A percentile compares a stretch with the other conserved stretches of the same genome.
Conservation (phyloP, 495 filamentous ascomycete species). For the Margaritispora aquatica region DNA sequence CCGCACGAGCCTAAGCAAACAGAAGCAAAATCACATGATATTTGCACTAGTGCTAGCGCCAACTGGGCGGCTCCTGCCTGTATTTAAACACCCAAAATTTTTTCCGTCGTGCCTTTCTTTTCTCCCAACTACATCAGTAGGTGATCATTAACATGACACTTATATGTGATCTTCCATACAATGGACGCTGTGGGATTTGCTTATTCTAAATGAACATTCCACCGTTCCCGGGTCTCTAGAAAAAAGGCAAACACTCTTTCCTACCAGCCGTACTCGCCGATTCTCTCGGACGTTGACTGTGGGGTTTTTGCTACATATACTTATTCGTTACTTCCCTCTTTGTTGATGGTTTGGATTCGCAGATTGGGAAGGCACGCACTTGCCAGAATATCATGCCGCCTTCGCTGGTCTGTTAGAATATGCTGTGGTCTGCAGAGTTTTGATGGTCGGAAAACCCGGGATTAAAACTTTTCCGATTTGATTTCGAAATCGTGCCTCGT, state of each 20-base stretch:
- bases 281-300: conserved; percentile 44
- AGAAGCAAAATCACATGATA: not conserved
- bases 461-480: too few species aligned
- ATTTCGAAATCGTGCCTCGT: too few species aligned
- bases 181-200: conserved; percentile 51
- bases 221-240: conserved; percentile 52
- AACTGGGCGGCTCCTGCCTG: too few species aligned
- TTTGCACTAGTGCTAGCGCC: not conserved
- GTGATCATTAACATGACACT: not conserved
- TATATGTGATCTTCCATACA: conserved; percentile 31
- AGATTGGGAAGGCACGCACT: too few species aligned
- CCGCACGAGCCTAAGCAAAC: not conserved
- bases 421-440: too few species aligned
- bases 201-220: conserved; percentile 38
- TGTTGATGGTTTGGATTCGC: too few species aligned
- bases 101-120: not conserved
- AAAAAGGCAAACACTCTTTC: conserved; percentile 30
- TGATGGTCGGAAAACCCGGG: too few species aligned
- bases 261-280: conserved; percentile 28
- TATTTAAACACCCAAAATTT: too few species aligned
- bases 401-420: too few species aligned
- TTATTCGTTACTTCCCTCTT: conserved; percentile 1
- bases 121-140: conserved; percentile 2
- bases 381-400: too few species aligned
- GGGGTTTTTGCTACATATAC: conserved; percentile 41